Percentiles rank a stretch among this genome's conserved stretches.
Evolutionary conservation across 1,284 basidiomycete genomes (phyloP).

Genomic region (Pascua sp.): DNA sequence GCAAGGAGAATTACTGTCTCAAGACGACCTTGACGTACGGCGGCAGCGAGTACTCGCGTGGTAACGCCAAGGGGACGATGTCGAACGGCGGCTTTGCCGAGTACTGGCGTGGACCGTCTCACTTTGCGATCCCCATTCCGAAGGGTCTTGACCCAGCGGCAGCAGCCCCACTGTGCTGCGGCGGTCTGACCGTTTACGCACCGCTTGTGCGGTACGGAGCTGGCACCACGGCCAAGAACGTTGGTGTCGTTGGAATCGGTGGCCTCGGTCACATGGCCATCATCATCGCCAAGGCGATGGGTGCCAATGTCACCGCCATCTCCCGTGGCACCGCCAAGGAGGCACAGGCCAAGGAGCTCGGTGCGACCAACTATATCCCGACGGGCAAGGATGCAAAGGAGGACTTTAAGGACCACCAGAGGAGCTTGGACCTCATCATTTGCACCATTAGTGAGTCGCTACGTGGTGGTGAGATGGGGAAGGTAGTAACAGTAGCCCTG

Average conservation of each 20-base stretch:
- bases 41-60: conserved; percentile 1
- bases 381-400: conserved; percentile 30
- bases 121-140: conserved; percentile 64
- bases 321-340: conserved; percentile 52
- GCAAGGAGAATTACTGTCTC: conserved; percentile 5
- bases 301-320: conserved; percentile 60
- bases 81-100: conserved; percentile 52
- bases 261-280: conserved; percentile 48
- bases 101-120: conserved; percentile 43
- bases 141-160: conserved; percentile 56
- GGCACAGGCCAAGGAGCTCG: conserved; percentile 53
- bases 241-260: conserved; percentile 54
- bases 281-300: conserved; percentile 54
- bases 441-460: conserved; percentile 42
- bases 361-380: conserved; percentile 47
- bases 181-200: conserved; percentile 50
- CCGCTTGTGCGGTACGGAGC: conserved; percentile 53
- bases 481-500: neutral
- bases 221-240: conserved; percentile 51
- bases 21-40: neutral
- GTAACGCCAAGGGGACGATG: conserved; percentile 23
- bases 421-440: conserved; percentile 51
- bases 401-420: conserved; percentile 31
- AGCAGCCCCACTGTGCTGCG: conserved; percentile 53
- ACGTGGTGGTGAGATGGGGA: too few species aligned